These are phyloP conservation scores for Entonaema liquescens DNA, from an alignment of 495 filamentous ascomycete genomes.

Conservation along the genomic window DNA sequence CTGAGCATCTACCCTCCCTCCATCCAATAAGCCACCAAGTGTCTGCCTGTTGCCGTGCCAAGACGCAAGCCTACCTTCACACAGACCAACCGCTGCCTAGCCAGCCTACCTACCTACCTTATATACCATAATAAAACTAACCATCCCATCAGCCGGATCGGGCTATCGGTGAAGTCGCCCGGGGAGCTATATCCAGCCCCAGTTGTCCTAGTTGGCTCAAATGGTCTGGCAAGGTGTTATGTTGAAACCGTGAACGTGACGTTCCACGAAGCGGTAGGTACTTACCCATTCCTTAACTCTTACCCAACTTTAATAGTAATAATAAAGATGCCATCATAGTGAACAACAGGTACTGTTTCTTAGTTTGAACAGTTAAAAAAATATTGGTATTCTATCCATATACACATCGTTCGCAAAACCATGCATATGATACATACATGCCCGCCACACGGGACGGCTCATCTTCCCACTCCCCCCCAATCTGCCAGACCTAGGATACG, in stretches of 20 bases:
- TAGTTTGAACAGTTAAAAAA: conserved; percentile 27
- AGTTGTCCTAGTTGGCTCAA: neutral
- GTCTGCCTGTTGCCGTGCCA: too few species aligned
- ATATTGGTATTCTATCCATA: conserved; percentile 41
- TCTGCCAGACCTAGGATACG: conserved; percentile 9
- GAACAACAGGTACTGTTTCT: too few species aligned
- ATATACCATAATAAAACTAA: neutral
- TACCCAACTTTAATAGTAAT: too few species aligned
- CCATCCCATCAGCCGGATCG: neutral
- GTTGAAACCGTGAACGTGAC: too few species aligned
- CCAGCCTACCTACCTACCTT: neutral
- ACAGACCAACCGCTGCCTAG: too few species aligned
- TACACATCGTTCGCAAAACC: conserved; percentile 37
- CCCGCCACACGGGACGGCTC: conserved; percentile 23
- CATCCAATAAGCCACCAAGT: too few species aligned
- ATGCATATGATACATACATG: conserved; percentile 43
- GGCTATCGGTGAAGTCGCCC: neutral
- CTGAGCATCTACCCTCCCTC: too few species aligned
- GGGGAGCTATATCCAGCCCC: neutral
- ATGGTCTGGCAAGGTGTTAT: too few species aligned
- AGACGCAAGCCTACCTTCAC: too few species aligned
- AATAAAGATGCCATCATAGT: too few species aligned
- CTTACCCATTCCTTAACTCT: too few species aligned
- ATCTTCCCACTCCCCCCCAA: neutral
- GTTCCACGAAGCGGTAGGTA: too few species aligned